Evolutionary conservation across 1,284 basidiomycete genomes (phyloP).

Genomic region (Trichosporon coremiiforme): DNA sequence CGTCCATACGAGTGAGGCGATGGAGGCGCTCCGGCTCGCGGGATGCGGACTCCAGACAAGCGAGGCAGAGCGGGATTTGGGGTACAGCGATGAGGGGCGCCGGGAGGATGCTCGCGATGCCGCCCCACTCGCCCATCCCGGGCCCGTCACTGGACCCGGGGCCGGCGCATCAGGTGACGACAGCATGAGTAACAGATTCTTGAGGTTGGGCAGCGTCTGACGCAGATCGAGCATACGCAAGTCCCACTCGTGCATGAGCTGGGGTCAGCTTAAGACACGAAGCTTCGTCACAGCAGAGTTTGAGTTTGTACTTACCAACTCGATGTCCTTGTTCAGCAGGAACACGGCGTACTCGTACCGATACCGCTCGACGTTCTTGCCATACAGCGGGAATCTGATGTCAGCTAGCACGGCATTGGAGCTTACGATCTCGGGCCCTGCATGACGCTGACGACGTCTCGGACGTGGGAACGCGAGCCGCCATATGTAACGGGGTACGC

Average conservation of each 20-base stretch:
- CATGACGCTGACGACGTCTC: conserved; percentile 89
- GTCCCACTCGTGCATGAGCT: conserved; percentile 88
- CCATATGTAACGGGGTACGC: conserved; percentile 86
- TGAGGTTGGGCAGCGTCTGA: conserved; percentile 94
- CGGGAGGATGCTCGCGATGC: conserved; percentile 27
- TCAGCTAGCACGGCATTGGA: neutral
- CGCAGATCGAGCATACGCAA: conserved; percentile 87
- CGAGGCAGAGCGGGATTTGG: neutral
- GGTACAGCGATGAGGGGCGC: conserved; percentile 18
- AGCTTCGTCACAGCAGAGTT: too few relatives aligned
- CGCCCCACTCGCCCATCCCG: conserved; percentile 31
- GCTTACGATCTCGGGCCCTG: conserved; percentile 77
- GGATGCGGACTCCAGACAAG: conserved; percentile 9
- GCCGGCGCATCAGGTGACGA: conserved; percentile 44
- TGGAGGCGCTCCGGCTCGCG: conserved; percentile 7
- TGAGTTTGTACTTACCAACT: conserved; percentile 66
- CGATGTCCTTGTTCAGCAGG: conserved; percentile 94
- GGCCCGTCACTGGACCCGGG: conserved; percentile 28
- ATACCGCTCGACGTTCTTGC: conserved; percentile 91
- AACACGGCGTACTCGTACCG: conserved; percentile 98
- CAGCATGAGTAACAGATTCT: conserved; percentile 85
- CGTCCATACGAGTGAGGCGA: conserved; percentile 3
- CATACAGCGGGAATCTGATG: conserved; percentile 80
- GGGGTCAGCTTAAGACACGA: conserved; percentile 20
- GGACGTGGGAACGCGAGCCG: conserved; percentile 82